phyloP scores from a whole-genome alignment of 768 basidiomycete species.

The Auriscalpium orientale region DNA sequence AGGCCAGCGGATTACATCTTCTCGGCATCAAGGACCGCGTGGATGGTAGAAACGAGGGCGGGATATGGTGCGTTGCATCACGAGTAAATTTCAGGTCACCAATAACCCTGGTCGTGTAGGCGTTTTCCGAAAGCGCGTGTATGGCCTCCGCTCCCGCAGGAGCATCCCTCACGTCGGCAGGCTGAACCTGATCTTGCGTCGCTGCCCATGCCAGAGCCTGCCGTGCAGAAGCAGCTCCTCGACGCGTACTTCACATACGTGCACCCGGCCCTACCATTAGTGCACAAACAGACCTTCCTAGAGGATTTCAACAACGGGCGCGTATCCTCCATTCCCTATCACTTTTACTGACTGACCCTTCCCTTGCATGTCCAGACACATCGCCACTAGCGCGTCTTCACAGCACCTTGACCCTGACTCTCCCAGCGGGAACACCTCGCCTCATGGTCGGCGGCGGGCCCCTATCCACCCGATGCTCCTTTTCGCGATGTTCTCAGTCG shows the following conservation, averaged over 20 bases:
- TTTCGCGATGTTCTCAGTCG: slow-evolving; percentile 77
- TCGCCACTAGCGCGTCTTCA: slow-evolving; percentile 23
- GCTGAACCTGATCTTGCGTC: slow-evolving; percentile 31
- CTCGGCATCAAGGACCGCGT: slow-evolving; percentile 51
- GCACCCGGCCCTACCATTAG: slow-evolving; percentile 69
- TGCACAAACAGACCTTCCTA: slow-evolving; percentile 65
- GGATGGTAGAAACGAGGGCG: slow-evolving; percentile 65
- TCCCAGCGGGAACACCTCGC: slow-evolving; percentile 23
- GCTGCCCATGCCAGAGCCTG: slow-evolving; percentile 44
- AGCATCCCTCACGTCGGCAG: slow-evolving; percentile 17
- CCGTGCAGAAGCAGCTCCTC: slow-evolving; percentile 61
- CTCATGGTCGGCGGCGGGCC: slow-evolving; percentile 34
- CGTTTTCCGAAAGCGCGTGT: slow-evolving; percentile 84
- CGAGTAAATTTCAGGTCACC: too few relatives aligned
- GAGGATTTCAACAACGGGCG: slow-evolving; percentile 42
- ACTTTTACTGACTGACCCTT: not conserved
- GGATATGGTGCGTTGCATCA: slow-evolving; percentile 51
- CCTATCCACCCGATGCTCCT: slow-evolving; percentile 60
- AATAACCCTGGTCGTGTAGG: slow-evolving; percentile 31
- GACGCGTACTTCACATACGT: slow-evolving; percentile 77
- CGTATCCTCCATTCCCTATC: slow-evolving; percentile 5
- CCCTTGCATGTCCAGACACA: slow-evolving; percentile 4
- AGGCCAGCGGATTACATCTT: slow-evolving; percentile 74
- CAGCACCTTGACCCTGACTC: slow-evolving; percentile 19
- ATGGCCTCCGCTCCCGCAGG: slow-evolving; percentile 58